Evolutionary conservation across 768 basidiomycete genomes (phyloP).

Genomic region (Amyloporia xantha): DNA sequence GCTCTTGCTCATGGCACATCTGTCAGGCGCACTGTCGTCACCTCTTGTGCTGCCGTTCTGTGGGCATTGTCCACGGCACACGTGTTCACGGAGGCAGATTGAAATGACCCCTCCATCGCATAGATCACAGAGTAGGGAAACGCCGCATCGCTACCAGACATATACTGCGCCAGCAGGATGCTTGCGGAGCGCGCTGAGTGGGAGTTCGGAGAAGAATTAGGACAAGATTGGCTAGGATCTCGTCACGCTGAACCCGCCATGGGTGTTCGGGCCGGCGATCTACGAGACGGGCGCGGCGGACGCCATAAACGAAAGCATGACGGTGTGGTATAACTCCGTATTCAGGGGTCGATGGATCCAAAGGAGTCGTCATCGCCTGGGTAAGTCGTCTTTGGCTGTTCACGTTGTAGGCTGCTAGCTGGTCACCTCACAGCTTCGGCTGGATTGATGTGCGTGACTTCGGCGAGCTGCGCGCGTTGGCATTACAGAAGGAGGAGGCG

Average conservation of each 20-base stretch:
- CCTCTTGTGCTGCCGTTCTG: constrained; percentile 44
- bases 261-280: constrained; percentile 20
- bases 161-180: constrained; percentile 54
- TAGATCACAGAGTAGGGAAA: constrained; percentile 44
- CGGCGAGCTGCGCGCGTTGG: constrained; percentile 45
- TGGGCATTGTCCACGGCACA: constrained; percentile 12
- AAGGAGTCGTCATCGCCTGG: constrained; percentile 10
- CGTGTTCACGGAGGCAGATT: constrained; percentile 46
- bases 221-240: constrained; percentile 22
- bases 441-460: constrained; percentile 48
- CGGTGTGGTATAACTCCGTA: constrained; percentile 20
- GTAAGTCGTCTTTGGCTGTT: constrained; percentile 6
- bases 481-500: constrained; percentile 45
- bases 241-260: constrained; percentile 48
- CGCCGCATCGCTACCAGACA: constrained; percentile 30
- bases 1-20: constrained; percentile 46
- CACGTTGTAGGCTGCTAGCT: not conserved
- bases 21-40: constrained; percentile 60
- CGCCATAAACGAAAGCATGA: constrained; percentile 29
- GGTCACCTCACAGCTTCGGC: not conserved
- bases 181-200: constrained; percentile 55
- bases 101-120: constrained; percentile 48
- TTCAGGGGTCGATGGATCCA: constrained; percentile 14
- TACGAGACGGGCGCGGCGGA: constrained; percentile 31
- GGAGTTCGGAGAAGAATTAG: constrained; percentile 39